Percentiles rank a stretch among this genome's conserved stretches.
Evolutionary conservation across 1,139 yeast species (phyloP).

Genomic region (Candida mesenterica): DNA sequence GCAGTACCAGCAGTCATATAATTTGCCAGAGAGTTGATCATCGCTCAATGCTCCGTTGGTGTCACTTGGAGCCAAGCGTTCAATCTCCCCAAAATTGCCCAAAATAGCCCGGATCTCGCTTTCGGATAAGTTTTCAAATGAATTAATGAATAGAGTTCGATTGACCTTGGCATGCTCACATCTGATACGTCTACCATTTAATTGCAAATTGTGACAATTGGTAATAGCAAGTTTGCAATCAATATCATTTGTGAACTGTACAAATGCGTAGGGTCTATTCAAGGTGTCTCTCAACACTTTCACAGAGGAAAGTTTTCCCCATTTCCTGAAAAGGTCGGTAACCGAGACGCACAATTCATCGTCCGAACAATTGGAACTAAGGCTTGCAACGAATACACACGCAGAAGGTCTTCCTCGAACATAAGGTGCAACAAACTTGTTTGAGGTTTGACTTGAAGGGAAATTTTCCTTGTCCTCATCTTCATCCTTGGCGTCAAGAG

Average conservation of each 20-base stretch:
- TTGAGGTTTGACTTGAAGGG: slow-evolving; percentile 1
- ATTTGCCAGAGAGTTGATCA: slow-evolving; percentile 16
- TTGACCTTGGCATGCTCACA: slow-evolving; percentile 92
- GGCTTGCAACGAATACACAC: slow-evolving; percentile 85
- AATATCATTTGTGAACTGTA: slow-evolving; percentile 70
- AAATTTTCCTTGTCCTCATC: slow-evolving; percentile 1
- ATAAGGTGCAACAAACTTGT: slow-evolving; percentile 1
- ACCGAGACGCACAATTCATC: slow-evolving; percentile 71
- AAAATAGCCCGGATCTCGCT: slow-evolving; percentile 42
- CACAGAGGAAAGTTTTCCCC: slow-evolving; percentile 72
- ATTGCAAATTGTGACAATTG: slow-evolving; percentile 63
- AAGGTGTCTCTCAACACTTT: slow-evolving; percentile 81
- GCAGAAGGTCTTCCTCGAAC: slow-evolving; percentile 61
- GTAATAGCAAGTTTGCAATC: slow-evolving; percentile 70
- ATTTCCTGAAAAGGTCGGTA: slow-evolving; percentile 57
- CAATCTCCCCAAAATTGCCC: slow-evolving; percentile 68
- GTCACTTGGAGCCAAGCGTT: slow-evolving; percentile 57
- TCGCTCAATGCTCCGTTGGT: slow-evolving; percentile 25
- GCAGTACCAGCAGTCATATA: slow-evolving; percentile 59
- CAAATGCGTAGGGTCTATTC: slow-evolving; percentile 92
- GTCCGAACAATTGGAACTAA: slow-evolving; percentile 61
- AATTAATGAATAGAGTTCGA: slow-evolving; percentile 66
- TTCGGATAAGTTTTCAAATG: slow-evolving; percentile 23
- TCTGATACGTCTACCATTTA: slow-evolving; percentile 75
- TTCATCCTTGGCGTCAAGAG: background rate